phyloP scores from a whole-genome alignment of 139 green algal species.

The Auxenochlorella pyrenoidosa region DNA sequence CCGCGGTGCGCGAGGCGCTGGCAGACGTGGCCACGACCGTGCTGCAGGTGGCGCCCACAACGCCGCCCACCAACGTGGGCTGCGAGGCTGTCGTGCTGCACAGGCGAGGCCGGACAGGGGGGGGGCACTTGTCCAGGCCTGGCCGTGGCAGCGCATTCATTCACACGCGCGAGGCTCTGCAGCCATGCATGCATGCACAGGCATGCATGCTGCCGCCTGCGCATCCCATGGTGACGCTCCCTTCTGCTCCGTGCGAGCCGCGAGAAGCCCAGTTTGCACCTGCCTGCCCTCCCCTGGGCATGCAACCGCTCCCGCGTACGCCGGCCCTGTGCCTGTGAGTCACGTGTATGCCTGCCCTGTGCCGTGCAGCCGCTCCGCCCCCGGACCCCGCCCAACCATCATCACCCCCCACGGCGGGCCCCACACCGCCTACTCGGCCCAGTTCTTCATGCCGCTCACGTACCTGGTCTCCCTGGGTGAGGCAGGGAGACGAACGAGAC shows the following conservation, averaged over 20 bases:
- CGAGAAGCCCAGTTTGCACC: no score
- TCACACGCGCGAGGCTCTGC: no score
- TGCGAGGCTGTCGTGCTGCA: conserved; percentile 59
- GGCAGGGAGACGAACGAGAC: background rate
- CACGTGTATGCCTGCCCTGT: background rate
- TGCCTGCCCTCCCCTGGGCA: no score
- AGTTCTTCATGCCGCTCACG: conserved; percentile 73
- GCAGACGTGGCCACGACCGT: conserved; percentile 39
- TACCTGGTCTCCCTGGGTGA: conserved; percentile 70
- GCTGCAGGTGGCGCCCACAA: conserved; percentile 35
- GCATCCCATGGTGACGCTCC: no score
- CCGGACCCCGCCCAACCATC: conserved; percentile 66
- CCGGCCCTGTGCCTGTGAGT: background rate
- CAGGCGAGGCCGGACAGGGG: background rate
- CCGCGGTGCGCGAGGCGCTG: conserved; percentile 19
- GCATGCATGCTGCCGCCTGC: background rate
- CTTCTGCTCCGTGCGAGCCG: no score
- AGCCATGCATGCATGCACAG: no score
- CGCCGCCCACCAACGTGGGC: conserved; percentile 15
- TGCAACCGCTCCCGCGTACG: background rate
- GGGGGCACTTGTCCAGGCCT: no score
- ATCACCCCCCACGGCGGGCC: conserved; percentile 89
- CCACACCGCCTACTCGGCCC: conserved; percentile 75
- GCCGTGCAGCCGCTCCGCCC: background rate
- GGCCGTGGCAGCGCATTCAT: no score